Conservation (phyloP, 2,329 filamentous ascomycete genomes). For the Fusarium metavorans region DNA sequence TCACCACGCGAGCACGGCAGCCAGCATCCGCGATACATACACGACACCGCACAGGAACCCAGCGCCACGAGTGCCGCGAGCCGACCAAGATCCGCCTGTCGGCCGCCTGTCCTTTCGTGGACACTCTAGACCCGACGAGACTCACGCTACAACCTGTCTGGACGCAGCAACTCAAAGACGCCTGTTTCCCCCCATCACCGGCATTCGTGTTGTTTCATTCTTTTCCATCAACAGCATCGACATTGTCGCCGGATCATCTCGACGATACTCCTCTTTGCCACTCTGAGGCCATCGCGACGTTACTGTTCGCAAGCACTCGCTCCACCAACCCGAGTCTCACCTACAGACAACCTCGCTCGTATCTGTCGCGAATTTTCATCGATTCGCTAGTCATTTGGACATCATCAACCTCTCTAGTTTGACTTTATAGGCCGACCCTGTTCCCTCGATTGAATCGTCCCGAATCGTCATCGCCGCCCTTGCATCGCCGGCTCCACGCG, state of each 20-base stretch:
- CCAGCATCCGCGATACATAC: neutral
- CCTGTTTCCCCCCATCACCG: conserved; percentile 14
- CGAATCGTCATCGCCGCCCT: conserved; percentile 10
- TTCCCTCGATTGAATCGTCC: conserved; percentile 2
- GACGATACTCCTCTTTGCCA: neutral
- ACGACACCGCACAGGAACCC: neutral
- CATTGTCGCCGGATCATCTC: neutral
- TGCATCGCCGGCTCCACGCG: conserved; percentile 8
- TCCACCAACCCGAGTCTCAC: neutral
- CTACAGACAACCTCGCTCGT: neutral
- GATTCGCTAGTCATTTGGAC: neutral
- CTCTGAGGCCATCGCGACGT: neutral
- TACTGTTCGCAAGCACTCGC: neutral
- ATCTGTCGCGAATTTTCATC: neutral
- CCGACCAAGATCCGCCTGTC: conserved; percentile 8
- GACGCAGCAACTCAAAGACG: conserved; percentile 12
- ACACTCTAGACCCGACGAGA: conserved; percentile 14
- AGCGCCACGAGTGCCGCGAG: conserved; percentile 33
- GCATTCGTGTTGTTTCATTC: neutral
- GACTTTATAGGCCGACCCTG: neutral
- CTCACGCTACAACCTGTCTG: conserved; percentile 6
- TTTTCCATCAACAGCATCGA: neutral
- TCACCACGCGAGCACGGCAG: conserved; percentile 14
- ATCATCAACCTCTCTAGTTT: neutral
- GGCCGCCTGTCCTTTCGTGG: conserved; percentile 20